Evolutionary conservation across 805 yeast genomes (phyloP).

Genomic region (Groenewaldozyma salmanticensis): DNA sequence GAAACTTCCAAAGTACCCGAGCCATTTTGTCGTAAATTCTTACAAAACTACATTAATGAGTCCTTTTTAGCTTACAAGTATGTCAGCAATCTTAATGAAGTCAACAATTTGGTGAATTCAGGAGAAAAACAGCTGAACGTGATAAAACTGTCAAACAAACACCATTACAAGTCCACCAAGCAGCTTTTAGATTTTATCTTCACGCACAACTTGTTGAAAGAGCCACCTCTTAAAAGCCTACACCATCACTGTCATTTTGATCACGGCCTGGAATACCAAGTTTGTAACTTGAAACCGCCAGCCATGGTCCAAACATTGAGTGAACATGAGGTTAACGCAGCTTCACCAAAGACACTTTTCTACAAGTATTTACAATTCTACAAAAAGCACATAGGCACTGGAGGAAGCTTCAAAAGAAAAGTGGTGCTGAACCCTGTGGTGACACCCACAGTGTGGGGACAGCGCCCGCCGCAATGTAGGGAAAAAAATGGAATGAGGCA

Average conservation of each 20-base stretch:
- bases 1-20: constrained; percentile 13
- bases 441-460: constrained; percentile 14
- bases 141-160: constrained; percentile 9
- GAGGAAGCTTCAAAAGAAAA: constrained; percentile 17
- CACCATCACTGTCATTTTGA: constrained; percentile 1
- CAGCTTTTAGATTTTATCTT: constrained; percentile 13
- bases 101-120: constrained; percentile 10
- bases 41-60: constrained; percentile 9
- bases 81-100: constrained; percentile 9
- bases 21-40: constrained; percentile 14
- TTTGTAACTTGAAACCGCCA: constrained; percentile 17
- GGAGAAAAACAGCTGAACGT: constrained; percentile 10
- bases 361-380: constrained; percentile 12
- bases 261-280: constrained; percentile 9
- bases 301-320: constrained; percentile 6
- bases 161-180: constrained; percentile 7
- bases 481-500: constrained; percentile 9
- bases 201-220: constrained; percentile 5
- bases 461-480: constrained; percentile 10
- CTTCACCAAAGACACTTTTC: constrained; percentile 3
- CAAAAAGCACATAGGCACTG: constrained; percentile 3
- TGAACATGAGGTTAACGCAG: constrained; percentile 7
- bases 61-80: constrained; percentile 15
- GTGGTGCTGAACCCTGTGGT: constrained; percentile 9
- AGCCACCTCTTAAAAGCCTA: constrained; percentile 13